These are phyloP conservation scores for Rostrohypoxylon terebratum DNA, from an alignment of 495 filamentous ascomycete species.

Conservation along the genomic window DNA sequence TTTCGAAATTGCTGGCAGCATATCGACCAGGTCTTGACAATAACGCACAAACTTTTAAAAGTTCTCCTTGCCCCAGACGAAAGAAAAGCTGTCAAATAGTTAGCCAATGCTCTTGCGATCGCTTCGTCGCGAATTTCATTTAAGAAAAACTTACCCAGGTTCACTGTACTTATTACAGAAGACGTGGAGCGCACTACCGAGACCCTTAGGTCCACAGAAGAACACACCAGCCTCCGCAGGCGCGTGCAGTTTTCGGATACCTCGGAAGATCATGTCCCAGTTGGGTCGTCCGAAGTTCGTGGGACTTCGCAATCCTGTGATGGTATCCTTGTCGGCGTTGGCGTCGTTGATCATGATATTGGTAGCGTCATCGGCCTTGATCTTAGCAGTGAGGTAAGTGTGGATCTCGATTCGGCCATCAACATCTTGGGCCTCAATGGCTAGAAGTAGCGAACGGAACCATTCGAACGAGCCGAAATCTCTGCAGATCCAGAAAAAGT, in stretches of 20 bases:
- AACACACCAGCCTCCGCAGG: conserved; percentile 82
- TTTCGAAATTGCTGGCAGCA: conserved; percentile 24
- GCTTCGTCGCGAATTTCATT: neutral
- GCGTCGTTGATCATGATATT: conserved; percentile 90
- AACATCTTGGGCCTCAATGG: conserved; percentile 85
- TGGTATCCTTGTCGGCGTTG: conserved; percentile 80
- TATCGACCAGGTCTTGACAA: conserved; percentile 32
- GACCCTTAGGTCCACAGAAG: conserved; percentile 80
- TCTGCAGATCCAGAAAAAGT: conserved; percentile 88
- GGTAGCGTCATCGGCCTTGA: conserved; percentile 81
- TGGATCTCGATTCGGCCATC: conserved; percentile 81
- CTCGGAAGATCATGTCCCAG: conserved; percentile 83
- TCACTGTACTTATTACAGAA: conserved; percentile 84
- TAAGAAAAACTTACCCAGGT: conserved; percentile 65
- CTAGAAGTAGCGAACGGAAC: conserved; percentile 81
- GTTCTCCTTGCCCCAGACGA: conserved; percentile 83
- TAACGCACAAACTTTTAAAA: conserved; percentile 62
- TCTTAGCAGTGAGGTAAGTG: conserved; percentile 63
- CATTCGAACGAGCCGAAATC: conserved; percentile 85
- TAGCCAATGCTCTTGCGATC: neutral
- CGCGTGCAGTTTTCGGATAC: conserved; percentile 76
- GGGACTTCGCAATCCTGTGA: conserved; percentile 78
- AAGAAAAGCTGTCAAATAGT: conserved; percentile 59
- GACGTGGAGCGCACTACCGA: conserved; percentile 75
- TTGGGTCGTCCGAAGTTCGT: conserved; percentile 84